Base-by-base conservation (phyloP, 306 rosid species). In the Arachis hypogaea region DNA sequence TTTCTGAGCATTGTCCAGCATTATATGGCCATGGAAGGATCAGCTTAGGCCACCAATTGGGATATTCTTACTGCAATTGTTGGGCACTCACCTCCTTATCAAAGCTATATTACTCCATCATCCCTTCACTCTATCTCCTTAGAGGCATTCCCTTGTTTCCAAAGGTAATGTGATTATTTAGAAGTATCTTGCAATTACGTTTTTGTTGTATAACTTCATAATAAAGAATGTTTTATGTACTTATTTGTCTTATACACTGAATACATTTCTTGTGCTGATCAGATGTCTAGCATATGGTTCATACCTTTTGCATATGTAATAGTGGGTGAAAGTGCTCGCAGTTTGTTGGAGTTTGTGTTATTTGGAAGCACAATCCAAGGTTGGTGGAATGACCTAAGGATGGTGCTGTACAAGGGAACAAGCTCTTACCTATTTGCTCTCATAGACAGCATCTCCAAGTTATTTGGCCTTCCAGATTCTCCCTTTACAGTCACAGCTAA, bases 351-450 rank as follows among this genome's bases (percentile, higher is more conserved):
- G 80, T 87, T 87, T 62, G 33, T 85, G 71, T 77, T 74, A 82
- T 66, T 44, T 47, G 88, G 85, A 22, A 90, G 92, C 64, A 89
- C 92, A 44, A 18, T 76, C 38, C 45, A 69, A 6, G 90, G 87
- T 0, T 89, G 92, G 96, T 89, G 92, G 96, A 87, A 89, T 73
- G 85, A 85, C 6, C 87, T 79, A 40, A 79, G 90, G 22, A 89
- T 89, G 1, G 82, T 92, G 86, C 83, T 89, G 1, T 89, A 85
- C 79, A 89, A 89, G 81, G 68, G 90, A 85, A 65, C 83, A 71
- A 80, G 86, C 78, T 82, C 90, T 77, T 89, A 80, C 78, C 66
- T 83, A 5, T 87, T 87, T 76, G 88, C 81, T 46, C 60, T 85
- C 61, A 30, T 80, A 2, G 90, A 87, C 56, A 78, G 78, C 11